Base-by-base conservation (phyloP, 306 rosid species). In the Oxytropis ochrocephala region DNA sequence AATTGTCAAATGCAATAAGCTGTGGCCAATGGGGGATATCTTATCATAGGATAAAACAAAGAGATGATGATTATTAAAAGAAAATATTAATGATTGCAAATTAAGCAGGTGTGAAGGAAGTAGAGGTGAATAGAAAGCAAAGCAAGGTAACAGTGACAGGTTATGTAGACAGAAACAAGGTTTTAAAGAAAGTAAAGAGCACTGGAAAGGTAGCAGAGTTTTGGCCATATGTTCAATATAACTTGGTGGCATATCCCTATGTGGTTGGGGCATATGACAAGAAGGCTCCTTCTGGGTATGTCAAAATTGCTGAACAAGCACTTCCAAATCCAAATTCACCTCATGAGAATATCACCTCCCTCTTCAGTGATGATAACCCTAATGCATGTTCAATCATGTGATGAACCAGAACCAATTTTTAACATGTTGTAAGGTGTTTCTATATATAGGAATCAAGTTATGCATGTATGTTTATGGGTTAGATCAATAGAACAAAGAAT, bases 311-410 rank as follows among this genome's bases (percentile, higher is more conserved):
- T 1, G 81, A 43, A 39, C 93, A 82, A 70, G 91, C 97, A 0
- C 76, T 75, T 0, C 80, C 96, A 0, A 53, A 30, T 55, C 88
- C 86, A 0, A 79, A 84, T 57, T 93, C 88, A 1, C 61, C 86
- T 0, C 91, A 90, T 30, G 97, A 93, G 75, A 78, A 87, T 43
- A 60, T 83, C 75, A 44, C 78, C 7, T 3, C 84, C 2, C 74
- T 93, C 81, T 93, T 93, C 65, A 93, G 97, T 60, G 97, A 93
- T 68, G 98, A 93, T 58, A 93, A 93, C 59, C 97, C 98, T 0
- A 74, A 93, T 79, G 90, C 96, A 55, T 93, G 98, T 47, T 81
- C 87, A 10, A 75, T 88, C 53, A 93, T 93, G 98, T 90, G 64
- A 8, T 38, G 11, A 11, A 5, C n/a, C n/a, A n/a, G 11, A 38